Conservation (phyloP, 1,284 basidiomycete species). For the Sporisorium reilianum region DNA sequence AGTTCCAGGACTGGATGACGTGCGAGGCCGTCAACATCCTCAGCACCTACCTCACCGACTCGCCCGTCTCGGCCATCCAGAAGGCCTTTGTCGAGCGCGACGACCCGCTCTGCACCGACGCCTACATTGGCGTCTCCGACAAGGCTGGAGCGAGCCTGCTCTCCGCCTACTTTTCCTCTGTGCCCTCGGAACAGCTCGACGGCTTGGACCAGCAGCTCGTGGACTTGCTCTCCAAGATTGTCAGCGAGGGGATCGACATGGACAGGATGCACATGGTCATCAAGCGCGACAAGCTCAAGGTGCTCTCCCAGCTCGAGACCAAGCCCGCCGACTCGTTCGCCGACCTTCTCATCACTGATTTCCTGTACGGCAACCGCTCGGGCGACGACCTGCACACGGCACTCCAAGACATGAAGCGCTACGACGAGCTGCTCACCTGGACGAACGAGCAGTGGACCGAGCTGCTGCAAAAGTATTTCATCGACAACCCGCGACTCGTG, state of each 20-base stretch:
- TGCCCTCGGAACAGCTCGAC: slow-evolving; percentile 83
- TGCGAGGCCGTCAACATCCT: slow-evolving; percentile 87
- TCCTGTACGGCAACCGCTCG: slow-evolving; percentile 86
- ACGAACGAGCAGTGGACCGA: slow-evolving; percentile 81
- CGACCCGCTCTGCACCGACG: slow-evolving; percentile 84
- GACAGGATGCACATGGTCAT: slow-evolving; percentile 88
- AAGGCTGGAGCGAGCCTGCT: slow-evolving; percentile 78
- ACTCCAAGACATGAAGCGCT: slow-evolving; percentile 84
- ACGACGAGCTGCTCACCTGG: slow-evolving; percentile 77
- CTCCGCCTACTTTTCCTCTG: slow-evolving; percentile 83
- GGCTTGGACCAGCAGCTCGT: slow-evolving; percentile 80
- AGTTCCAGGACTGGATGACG: slow-evolving; percentile 80
- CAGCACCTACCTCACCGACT: slow-evolving; percentile 83
- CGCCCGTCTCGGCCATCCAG: slow-evolving; percentile 85
- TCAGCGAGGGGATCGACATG: slow-evolving; percentile 87
- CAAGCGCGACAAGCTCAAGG: slow-evolving; percentile 85
- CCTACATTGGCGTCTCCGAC: slow-evolving; percentile 84
- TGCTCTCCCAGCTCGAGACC: slow-evolving; percentile 70
- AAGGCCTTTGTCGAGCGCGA: slow-evolving; percentile 94
- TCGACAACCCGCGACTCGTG: slow-evolving; percentile 62
- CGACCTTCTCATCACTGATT: slow-evolving; percentile 76
- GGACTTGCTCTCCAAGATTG: slow-evolving; percentile 79
- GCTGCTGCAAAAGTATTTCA: slow-evolving; percentile 79
- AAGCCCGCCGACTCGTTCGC: slow-evolving; percentile 73
- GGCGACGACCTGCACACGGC: slow-evolving; percentile 82